Percentiles rank a stretch among this genome's conserved stretches.
phyloP scores from a whole-genome alignment of 306 rosid species.

The Castanea sativa region DNA sequence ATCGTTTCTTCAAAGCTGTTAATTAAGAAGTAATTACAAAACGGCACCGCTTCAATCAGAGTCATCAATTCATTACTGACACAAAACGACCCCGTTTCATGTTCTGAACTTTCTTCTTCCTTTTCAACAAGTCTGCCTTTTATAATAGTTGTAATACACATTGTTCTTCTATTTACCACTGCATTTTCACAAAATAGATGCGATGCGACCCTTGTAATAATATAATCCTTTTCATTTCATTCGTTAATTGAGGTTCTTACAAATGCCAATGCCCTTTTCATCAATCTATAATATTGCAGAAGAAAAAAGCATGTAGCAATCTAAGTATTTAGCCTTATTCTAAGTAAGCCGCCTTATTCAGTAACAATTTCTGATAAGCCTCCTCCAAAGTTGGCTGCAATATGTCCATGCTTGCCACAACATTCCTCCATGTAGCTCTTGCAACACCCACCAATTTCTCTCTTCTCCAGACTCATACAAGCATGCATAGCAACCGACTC shows the following conservation, averaged over 20 bases:
- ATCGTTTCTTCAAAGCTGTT: no score
- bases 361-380: conserved; percentile 59
- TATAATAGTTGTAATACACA: no score
- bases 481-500: conserved; percentile 24
- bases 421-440: conserved; percentile 85
- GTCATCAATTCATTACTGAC: no score
- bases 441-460: conserved; percentile 70
- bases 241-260: not conserved
- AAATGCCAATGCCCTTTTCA: conserved; percentile 5
- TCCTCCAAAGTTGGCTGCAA: conserved; percentile 44
- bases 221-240: not conserved
- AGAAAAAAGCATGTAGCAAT: conserved; percentile 17
- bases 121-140: no score
- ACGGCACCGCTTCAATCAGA: no score
- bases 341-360: conserved; percentile 39
- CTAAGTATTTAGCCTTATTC: conserved; percentile 4
- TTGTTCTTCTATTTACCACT: no score
- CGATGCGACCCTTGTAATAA: no score
- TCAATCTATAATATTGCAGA: not conserved
- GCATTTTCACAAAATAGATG: no score
- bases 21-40: no score
- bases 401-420: conserved; percentile 48
- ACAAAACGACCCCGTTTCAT: no score
- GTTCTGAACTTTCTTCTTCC: no score
- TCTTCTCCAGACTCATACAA: conserved; percentile 52